phyloP scores from a whole-genome alignment of 192 early-diverging fungal species.

The Coemansia sp. region DNA sequence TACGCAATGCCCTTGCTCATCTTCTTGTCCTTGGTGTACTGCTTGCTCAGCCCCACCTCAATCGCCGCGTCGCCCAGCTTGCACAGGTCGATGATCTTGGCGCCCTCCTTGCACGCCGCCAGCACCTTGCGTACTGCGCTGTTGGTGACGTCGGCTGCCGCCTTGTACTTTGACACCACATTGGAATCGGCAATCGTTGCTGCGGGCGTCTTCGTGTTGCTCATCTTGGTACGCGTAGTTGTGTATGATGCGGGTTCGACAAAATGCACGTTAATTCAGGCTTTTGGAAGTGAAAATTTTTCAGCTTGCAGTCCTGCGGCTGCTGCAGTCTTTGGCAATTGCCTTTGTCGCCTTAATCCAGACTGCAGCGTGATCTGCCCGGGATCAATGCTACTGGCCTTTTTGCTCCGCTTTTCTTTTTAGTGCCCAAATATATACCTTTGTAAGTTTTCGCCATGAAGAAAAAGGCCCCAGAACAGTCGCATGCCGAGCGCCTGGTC shows the following conservation, averaged over 20 bases:
- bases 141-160: slow-evolving; percentile 85
- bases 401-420: too few relatives aligned
- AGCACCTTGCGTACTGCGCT: slow-evolving; percentile 46
- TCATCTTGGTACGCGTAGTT: slow-evolving; percentile 12
- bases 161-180: slow-evolving; percentile 89
- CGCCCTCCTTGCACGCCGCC: slow-evolving; percentile 59
- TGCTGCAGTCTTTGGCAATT: too few relatives aligned
- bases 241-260: background rate
- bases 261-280: background rate
- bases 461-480: slow-evolving; percentile 39
- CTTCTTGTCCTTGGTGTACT: slow-evolving; percentile 73
- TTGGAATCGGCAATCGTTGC: slow-evolving; percentile 65
- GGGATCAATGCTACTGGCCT: too few relatives aligned
- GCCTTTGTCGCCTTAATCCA: too few relatives aligned
- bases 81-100: slow-evolving; percentile 84
- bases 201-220: slow-evolving; percentile 31
- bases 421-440: too few relatives aligned
- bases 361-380: too few relatives aligned
- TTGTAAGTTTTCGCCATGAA: slow-evolving; percentile 10
- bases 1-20: slow-evolving; percentile 80
- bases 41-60: slow-evolving; percentile 58
- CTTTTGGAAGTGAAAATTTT: background rate
- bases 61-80: slow-evolving; percentile 81
- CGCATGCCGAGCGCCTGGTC: slow-evolving; percentile 70
- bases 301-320: background rate